These are phyloP conservation scores for Paracorniculantispora psalliotae DNA, from an alignment of 2,329 filamentous ascomycete genomes.

Conservation along the genomic window DNA sequence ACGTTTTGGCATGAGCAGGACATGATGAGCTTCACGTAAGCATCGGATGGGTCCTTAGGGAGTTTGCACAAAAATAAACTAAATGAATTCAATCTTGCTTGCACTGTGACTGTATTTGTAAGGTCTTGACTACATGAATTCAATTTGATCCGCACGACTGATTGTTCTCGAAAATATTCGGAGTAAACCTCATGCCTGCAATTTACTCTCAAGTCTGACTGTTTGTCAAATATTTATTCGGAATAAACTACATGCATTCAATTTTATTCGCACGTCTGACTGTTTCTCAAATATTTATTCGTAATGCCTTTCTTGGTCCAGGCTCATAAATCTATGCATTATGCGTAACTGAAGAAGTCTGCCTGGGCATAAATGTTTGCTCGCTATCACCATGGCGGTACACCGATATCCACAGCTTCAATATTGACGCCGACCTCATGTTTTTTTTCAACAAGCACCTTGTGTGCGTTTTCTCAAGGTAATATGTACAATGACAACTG, in stretches of 20 bases:
- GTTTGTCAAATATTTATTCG: too few relatives aligned
- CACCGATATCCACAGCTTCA: too few relatives aligned
- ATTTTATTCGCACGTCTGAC: too few relatives aligned
- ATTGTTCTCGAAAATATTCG: too few relatives aligned
- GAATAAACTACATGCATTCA: too few relatives aligned
- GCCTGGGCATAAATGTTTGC: not conserved
- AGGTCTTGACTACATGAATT: too few relatives aligned
- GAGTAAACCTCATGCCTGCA: too few relatives aligned
- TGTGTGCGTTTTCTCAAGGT: not conserved
- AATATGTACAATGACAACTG: constrained; percentile 9
- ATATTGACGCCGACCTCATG: not conserved
- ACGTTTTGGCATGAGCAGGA: constrained; percentile 29
- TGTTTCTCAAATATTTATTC: too few relatives aligned
- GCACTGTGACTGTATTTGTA: not conserved
- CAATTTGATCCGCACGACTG: too few relatives aligned
- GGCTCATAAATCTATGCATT: constrained; percentile 1
- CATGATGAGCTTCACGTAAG: constrained; percentile 33
- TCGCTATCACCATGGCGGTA: too few relatives aligned
- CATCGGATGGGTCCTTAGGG: constrained; percentile 34
- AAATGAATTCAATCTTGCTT: constrained; percentile 3
- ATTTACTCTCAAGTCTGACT: too few relatives aligned
- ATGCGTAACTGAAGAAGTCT: not conserved
- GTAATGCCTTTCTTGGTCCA: not conserved
- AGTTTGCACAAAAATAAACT: constrained; percentile 21
- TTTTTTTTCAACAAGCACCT: not conserved